Base-by-base conservation (phyloP, 2,329 filamentous ascomycete species). In the Rutstroemia sp. region DNA sequence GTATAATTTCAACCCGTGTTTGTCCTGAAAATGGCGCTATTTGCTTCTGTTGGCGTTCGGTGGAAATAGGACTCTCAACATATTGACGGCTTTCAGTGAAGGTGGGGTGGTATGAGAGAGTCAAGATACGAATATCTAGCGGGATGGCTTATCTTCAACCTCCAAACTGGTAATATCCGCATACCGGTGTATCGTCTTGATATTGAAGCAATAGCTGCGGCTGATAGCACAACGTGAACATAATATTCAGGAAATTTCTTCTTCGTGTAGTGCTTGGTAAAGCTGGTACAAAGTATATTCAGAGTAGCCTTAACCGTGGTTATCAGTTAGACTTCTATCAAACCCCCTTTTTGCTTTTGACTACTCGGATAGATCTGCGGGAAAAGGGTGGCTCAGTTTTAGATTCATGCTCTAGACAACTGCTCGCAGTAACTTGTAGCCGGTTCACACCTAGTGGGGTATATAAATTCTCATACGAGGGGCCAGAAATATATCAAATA, bases 391-490 rank as follows among this genome's bases (percentile, higher is more conserved):
- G 19, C 16, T 23, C 16, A 34, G 51, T 48, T 42, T 48, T 53
- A 39, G 51, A 53, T 48, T 44, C 9, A 7, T 40, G 21, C 16
- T 48, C 40, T 40, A 53, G 42, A 38, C 47, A 53, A 23, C 51
- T 47, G 40, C 34, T 42, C 27, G 51, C 51, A 30, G 46, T 36
- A 12, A 47, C 21, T 47, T 34, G 30, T 34, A 14, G 30, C 30
- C 30, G 9, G 30, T 34, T 34, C 9, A 14, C 30, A 12, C 30
- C 30, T 34, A 34, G 30, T 12, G 30, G 12, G 30, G 12, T 34
- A 34, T 34, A 34, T 12, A 14, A 10, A 12, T 34, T 34, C 30
- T 34, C 30, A 34, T 12, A 34, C 30, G 30, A 34, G 30, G 30
- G 30, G 30, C 12, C 9, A 10, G 30, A 34, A 14, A 34, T 12